Base-by-base conservation (phyloP, 495 filamentous ascomycete genomes). In the Poronia punctata region DNA sequence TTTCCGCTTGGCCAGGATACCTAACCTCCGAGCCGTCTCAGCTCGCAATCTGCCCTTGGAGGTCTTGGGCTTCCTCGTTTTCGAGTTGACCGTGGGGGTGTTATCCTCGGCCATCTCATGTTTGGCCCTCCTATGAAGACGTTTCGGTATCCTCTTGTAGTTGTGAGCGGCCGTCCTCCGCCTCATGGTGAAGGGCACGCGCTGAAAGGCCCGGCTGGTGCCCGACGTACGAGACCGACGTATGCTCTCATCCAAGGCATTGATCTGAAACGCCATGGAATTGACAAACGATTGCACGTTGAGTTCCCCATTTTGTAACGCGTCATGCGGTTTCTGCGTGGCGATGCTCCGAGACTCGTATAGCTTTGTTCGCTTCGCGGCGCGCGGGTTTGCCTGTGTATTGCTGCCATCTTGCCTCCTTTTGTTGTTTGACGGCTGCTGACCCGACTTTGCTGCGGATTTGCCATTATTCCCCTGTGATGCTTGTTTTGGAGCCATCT, bases 121-220 rank as follows among this genome's bases (percentile, higher is more conserved):
- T 50, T 66, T 76, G 2, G 85, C 88, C 52, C 84, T 70, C 18
- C 54, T 65, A 42, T 80, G 74, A 48, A 98, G 64, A 47, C 84
- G 68, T 52, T 78, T 84, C 18, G 92, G 92, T n/a, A 98, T 82
- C 37, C 80, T 75, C 63, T 93, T 94, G 29, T 84, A 82, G 76
- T 97, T 95, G 60, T 98, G 92, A 59, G 87, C 93, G 15, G 88
- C 92, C 0, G 92, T 94, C 47, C 92, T 72, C 39, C 92, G 70
- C 33, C 92, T 69, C 75, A 98, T 64, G 32, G 82, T 77, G 44
- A 86, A 76, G 1, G 92, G 92, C 10, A 98, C 84, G 41, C 82
- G 71, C 61, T 98, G 92, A 53, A 96, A 96, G 8, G 88, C 88
- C 38, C 92, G 71, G 28, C 72, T 80, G 3, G 76, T 78, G 43